Conservation (phyloP, 768 basidiomycete genomes). For the Tylopilus plumbeoviolaceoides region DNA sequence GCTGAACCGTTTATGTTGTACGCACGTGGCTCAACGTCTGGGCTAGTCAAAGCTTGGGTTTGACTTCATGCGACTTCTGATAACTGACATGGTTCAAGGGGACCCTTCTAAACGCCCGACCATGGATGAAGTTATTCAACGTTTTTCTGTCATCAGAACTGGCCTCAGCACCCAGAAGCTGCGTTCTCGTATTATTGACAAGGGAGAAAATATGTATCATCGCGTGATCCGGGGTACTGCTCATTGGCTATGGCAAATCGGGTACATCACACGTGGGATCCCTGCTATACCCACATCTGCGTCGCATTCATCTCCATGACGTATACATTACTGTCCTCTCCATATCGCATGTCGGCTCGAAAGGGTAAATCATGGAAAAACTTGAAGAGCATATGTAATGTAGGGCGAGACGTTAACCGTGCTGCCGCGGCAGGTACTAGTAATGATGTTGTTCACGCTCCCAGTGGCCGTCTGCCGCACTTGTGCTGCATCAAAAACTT, state of each 20-base stretch:
- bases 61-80: conserved; percentile 31
- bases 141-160: background rate
- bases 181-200: background rate
- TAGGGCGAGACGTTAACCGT: too few species aligned
- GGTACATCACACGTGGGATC: background rate
- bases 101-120: conserved; percentile 24
- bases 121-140: background rate
- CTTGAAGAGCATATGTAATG: too few species aligned
- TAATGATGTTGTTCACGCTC: too few species aligned
- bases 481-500: too few species aligned
- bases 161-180: background rate
- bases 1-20: too few species aligned
- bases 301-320: too few species aligned
- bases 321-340: too few species aligned
- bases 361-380: too few species aligned
- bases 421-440: too few species aligned
- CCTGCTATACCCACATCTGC: background rate
- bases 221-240: background rate
- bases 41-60: background rate
- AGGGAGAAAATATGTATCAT: background rate
- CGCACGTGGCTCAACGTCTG: too few species aligned
- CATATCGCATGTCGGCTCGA: too few species aligned
- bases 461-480: too few species aligned
- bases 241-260: background rate
- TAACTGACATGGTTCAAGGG: conserved; percentile 36